A percentile compares a stretch with the other conserved stretches of the same genome.
These are phyloP conservation scores for Trametes cingulata DNA, from an alignment of 768 basidiomycete species.

Conservation along the genomic window DNA sequence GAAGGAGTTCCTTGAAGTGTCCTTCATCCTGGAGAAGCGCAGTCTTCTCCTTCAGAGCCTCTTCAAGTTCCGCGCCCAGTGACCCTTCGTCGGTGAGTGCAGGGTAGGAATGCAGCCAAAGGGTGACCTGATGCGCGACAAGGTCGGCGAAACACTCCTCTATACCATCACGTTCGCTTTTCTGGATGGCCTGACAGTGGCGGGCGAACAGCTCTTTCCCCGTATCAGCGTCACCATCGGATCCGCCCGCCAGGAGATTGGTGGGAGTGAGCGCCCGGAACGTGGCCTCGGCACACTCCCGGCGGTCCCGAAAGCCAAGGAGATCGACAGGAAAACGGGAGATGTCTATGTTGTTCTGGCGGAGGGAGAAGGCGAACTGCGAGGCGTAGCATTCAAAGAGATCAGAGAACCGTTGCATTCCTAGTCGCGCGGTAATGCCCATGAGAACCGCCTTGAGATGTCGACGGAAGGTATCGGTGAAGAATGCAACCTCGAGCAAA, in stretches of 20 bases:
- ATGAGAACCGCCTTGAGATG: constrained; percentile 53
- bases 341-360: constrained; percentile 49
- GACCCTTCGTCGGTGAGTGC: constrained; percentile 15
- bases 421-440: constrained; percentile 67
- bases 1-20: constrained; percentile 39
- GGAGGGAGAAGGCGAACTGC: constrained; percentile 72
- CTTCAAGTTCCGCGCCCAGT: constrained; percentile 35
- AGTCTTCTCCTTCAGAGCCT: constrained; percentile 37
- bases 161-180: constrained; percentile 50
- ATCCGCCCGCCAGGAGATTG: constrained; percentile 52
- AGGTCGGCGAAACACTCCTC: constrained; percentile 68
- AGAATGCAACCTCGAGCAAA: constrained; percentile 68
- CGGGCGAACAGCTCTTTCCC: constrained; percentile 52
- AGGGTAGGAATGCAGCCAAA: constrained; percentile 40
- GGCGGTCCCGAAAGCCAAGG: constrained; percentile 72
- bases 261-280: constrained; percentile 69
- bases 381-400: constrained; percentile 81
- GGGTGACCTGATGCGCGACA: constrained; percentile 60
- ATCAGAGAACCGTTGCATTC: constrained; percentile 55
- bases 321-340: constrained; percentile 64
- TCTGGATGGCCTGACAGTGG: constrained; percentile 64
- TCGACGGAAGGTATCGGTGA: constrained; percentile 38
- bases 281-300: constrained; percentile 64
- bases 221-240: constrained; percentile 31
- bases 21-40: constrained; percentile 33